Conservation (phyloP, 179 eudicot genomes). For the Beta macrorhiza region DNA sequence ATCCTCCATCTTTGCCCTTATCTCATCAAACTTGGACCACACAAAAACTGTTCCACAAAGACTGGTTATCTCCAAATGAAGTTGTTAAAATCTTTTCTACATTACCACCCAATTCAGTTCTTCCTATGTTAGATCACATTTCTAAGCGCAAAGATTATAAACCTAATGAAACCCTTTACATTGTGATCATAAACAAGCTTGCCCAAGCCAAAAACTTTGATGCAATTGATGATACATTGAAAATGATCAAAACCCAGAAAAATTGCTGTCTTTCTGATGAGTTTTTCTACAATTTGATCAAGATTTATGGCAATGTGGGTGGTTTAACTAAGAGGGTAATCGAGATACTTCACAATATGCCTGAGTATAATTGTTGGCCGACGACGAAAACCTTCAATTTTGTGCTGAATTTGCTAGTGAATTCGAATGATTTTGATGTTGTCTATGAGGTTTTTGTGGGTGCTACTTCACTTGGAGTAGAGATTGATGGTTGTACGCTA, state of each 20-base stretch:
- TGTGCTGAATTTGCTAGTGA: slow-evolving; percentile 70
- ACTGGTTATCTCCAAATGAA: slow-evolving; percentile 78
- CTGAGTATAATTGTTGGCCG: slow-evolving; percentile 67
- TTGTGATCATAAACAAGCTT: slow-evolving; percentile 53
- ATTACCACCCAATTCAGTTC: slow-evolving; percentile 52
- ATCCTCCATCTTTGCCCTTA: slow-evolving; percentile 6
- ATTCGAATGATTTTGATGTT: slow-evolving; percentile 53
- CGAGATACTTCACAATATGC: slow-evolving; percentile 73
- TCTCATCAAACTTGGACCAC: slow-evolving; percentile 12
- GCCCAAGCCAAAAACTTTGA: slow-evolving; percentile 54
- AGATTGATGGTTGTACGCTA: slow-evolving; percentile 72
- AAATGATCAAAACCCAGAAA: slow-evolving; percentile 48
- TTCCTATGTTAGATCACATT: slow-evolving; percentile 45
- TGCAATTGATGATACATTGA: slow-evolving; percentile 57
- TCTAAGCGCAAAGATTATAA: slow-evolving; percentile 71
- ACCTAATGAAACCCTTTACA: slow-evolving; percentile 72
- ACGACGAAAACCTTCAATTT: slow-evolving; percentile 68
- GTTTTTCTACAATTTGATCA: slow-evolving; percentile 64
- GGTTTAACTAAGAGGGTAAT: slow-evolving; percentile 59
- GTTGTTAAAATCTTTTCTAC: slow-evolving; percentile 54
- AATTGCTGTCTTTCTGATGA: slow-evolving; percentile 61
- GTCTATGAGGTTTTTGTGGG: slow-evolving; percentile 55
- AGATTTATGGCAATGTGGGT: slow-evolving; percentile 64
- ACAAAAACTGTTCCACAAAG: slow-evolving; percentile 52
- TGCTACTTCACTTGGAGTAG: slow-evolving; percentile 59